A percentile compares a stretch with the other conserved stretches of the same genome.
Evolutionary conservation across 805 yeast genomes (phyloP).

Genomic region (Sugiyamaella smithiae): DNA sequence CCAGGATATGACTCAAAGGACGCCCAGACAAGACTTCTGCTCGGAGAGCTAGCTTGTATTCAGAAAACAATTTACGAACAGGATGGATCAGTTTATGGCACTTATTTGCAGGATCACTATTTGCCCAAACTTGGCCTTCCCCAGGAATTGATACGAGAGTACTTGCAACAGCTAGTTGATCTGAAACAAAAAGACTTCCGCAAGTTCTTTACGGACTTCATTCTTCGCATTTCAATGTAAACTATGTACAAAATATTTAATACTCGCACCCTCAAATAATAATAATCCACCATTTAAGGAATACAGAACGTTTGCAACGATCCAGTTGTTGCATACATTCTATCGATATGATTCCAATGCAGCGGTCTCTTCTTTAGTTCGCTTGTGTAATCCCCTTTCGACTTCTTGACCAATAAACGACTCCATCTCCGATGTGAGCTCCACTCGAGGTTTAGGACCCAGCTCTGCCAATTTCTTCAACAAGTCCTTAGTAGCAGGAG

Average conservation of each 20-base stretch:
- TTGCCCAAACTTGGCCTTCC: constrained; percentile 58
- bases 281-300: too few relatives aligned
- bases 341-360: constrained; percentile 21
- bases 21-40: constrained; percentile 72
- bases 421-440: constrained; percentile 52
- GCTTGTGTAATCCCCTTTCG: constrained; percentile 24
- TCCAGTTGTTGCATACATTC: neutral
- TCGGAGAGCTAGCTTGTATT: constrained; percentile 69
- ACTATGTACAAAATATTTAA: neutral
- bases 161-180: constrained; percentile 56
- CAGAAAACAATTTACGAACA: constrained; percentile 59
- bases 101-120: constrained; percentile 51
- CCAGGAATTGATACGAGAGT: constrained; percentile 54
- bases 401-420: constrained; percentile 47
- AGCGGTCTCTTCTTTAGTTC: constrained; percentile 26
- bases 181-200: constrained; percentile 62
- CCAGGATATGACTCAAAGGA: constrained; percentile 67
- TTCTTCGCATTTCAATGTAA: constrained; percentile 26
- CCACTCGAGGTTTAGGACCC: constrained; percentile 34
- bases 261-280: too few relatives aligned
- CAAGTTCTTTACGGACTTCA: constrained; percentile 58
- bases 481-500: constrained; percentile 46
- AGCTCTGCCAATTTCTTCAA: constrained; percentile 32
- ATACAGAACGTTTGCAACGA: too few relatives aligned
- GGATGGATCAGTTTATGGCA: constrained; percentile 47